Evolutionary conservation across 805 yeast species (phyloP).

Genomic region (Metschnikowia colocasiae): DNA sequence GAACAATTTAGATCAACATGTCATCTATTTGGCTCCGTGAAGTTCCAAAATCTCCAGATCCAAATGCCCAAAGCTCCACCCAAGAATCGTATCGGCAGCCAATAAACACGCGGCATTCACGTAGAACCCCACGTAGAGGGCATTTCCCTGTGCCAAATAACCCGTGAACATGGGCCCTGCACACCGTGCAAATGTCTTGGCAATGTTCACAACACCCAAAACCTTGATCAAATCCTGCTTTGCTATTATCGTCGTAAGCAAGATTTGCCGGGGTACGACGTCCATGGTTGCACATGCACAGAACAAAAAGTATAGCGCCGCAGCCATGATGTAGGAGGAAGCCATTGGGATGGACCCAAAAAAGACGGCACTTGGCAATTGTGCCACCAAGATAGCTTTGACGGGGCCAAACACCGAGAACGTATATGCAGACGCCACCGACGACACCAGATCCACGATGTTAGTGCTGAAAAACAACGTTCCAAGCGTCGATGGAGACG

Average conservation of each 20-base stretch:
- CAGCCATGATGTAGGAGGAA: conserved; percentile 40
- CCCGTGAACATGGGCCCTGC: conserved; percentile 84
- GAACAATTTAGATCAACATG: no score
- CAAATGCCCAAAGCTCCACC: conserved; percentile 37
- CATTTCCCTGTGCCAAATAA: conserved; percentile 50
- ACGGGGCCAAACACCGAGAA: conserved; percentile 74
- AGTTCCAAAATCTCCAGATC: conserved; percentile 31
- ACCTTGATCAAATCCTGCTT: conserved; percentile 66
- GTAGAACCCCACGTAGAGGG: conserved; percentile 48
- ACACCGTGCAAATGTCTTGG: conserved; percentile 80
- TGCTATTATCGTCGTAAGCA: conserved; percentile 64
- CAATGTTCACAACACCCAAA: conserved; percentile 82
- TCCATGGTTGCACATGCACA: conserved; percentile 72
- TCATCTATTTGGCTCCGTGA: no score
- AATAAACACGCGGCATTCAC: conserved; percentile 52
- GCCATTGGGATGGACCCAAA: conserved; percentile 40
- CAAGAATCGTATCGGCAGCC: conserved; percentile 45
- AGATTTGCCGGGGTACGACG: conserved; percentile 84
- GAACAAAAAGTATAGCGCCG: conserved; percentile 46
- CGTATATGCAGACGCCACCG: conserved; percentile 71
- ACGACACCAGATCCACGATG: conserved; percentile 60
- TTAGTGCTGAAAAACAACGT: conserved; percentile 62
- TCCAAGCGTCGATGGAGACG: conserved; percentile 61
- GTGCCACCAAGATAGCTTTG: conserved; percentile 67
- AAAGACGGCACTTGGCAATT: conserved; percentile 72